Conservation (phyloP, 2,329 filamentous ascomycete species). For the Cladosporium sp. region DNA sequence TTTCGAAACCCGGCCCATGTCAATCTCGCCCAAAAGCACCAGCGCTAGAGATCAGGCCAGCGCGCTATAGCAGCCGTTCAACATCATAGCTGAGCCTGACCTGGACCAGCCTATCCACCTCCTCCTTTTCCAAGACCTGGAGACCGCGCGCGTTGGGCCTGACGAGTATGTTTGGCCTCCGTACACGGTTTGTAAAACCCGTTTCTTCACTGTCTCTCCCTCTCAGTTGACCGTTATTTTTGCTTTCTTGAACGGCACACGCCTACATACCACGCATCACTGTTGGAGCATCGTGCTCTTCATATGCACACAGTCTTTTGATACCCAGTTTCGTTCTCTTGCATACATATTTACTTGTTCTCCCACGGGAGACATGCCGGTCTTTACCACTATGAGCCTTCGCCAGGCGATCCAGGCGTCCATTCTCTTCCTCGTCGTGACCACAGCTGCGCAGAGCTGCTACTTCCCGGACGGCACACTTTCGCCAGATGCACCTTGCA, state of each 20-base stretch:
- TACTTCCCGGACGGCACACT: slow-evolving; percentile 19
- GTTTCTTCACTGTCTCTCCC: slow-evolving; percentile 6
- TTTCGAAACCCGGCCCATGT: slow-evolving; percentile 12
- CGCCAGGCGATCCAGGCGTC: slow-evolving; percentile 17
- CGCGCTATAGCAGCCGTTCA: background rate
- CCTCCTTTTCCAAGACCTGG: slow-evolving; percentile 13
- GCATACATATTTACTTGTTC: background rate
- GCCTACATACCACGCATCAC: background rate
- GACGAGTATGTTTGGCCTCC: too few relatives aligned
- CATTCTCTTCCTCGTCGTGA: slow-evolving; percentile 11
- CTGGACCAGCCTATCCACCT: slow-evolving; percentile 2
- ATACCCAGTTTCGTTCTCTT: background rate
- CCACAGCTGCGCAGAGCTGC: slow-evolving; percentile 17
- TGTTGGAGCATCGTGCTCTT: slow-evolving; percentile 1
- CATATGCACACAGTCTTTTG: background rate
- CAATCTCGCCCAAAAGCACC: slow-evolving; percentile 4
- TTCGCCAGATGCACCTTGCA: slow-evolving; percentile 16
- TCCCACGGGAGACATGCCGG: slow-evolving; percentile 11
- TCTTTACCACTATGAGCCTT: slow-evolving; percentile 18
- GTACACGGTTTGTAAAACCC: background rate
- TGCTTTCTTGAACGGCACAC: background rate
- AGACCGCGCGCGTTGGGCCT: background rate
- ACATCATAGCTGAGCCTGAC: background rate
- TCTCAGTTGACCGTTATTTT: background rate
- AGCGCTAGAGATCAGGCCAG: background rate